Evolutionary conservation across 345 rosid genomes (phyloP), one percentile per base, ranked within the genome.

Genomic region (Eucalyptus viminalis): DNA sequence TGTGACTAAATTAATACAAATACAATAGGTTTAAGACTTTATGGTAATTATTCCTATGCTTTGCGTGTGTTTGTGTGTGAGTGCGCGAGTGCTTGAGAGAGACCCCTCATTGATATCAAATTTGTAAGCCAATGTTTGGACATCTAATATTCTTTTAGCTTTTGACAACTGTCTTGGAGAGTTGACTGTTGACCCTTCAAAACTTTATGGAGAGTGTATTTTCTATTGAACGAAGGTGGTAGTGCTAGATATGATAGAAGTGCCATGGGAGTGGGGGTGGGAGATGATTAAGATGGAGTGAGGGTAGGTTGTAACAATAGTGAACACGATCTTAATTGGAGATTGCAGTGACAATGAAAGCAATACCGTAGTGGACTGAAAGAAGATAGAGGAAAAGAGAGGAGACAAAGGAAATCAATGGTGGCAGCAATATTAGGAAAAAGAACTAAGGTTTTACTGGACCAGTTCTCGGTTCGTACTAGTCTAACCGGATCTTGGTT

Each of bases 1-100:
- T n/a, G 0, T 14, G 19, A 62, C 5, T 27, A 53, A 53, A 53
- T 53, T 53, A 53, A 56, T 56, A 56, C 4, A 56, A 10, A 56
- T 24, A 56, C 0, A 5, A 1, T 24, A 56, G 3, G 14, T 24
- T 10, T 22, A 56, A 10, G 62, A 56, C 6, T 24, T 56, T 56
- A 22, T 2, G 6, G 1, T 56, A 56, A 56, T 56, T 56, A 56
- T 56, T 22, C 62, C 29, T 56, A 56, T 65, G 40, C 76, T 27
- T 62, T n/a, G 21, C 76, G 13, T 7, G 21, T 65, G 76, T n/a
- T 14, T 7, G 72, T 72, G 45, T 34, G 44, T 5, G 80, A 31
- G 80, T 15, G 80, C 4, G 12, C 2, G 14, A 37, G 81, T 17
- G 37, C 1, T 21, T 8, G 44, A 9, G 81, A 19, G 80, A 10